Conservation (phyloP, 2,329 filamentous ascomycete species). For the Fusarium napiforme region DNA sequence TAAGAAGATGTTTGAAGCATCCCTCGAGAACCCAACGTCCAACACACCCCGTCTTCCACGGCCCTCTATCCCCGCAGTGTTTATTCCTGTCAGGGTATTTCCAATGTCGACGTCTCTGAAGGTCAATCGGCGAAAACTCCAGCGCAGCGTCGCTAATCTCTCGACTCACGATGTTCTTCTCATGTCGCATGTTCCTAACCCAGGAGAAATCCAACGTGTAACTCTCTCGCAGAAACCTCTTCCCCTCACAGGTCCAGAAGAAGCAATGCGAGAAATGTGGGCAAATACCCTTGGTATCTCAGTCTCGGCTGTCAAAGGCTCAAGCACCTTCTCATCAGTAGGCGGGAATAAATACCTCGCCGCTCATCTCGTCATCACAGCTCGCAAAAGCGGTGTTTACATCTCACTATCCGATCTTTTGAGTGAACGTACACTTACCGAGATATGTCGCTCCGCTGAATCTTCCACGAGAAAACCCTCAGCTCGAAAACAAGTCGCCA, state of each 20-base stretch:
- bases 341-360: constrained; percentile 61
- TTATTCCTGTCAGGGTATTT: constrained; percentile 60
- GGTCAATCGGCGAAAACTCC: constrained; percentile 60
- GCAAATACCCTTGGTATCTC: constrained; percentile 55
- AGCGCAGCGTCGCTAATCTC: constrained; percentile 56
- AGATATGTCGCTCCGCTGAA: constrained; percentile 55
- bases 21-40: constrained; percentile 48
- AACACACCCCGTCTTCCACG: constrained; percentile 45
- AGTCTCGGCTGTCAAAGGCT: constrained; percentile 53
- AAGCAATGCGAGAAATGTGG: constrained; percentile 61
- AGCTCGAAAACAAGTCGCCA: neutral
- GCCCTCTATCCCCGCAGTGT: constrained; percentile 59
- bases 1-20: constrained; percentile 57
- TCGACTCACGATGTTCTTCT: constrained; percentile 57
- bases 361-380: constrained; percentile 56
- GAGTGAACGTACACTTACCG: constrained; percentile 54
- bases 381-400: constrained; percentile 55
- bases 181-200: constrained; percentile 53
- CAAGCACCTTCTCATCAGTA: constrained; percentile 58
- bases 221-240: constrained; percentile 54
- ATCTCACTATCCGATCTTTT: constrained; percentile 58
- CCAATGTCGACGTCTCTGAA: constrained; percentile 63
- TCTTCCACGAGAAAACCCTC: constrained; percentile 15
- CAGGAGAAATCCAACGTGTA: constrained; percentile 50
- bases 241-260: constrained; percentile 60